Conservation (phyloP, 176 grass and related monocot species). For the Cenchrus purpureus region DNA sequence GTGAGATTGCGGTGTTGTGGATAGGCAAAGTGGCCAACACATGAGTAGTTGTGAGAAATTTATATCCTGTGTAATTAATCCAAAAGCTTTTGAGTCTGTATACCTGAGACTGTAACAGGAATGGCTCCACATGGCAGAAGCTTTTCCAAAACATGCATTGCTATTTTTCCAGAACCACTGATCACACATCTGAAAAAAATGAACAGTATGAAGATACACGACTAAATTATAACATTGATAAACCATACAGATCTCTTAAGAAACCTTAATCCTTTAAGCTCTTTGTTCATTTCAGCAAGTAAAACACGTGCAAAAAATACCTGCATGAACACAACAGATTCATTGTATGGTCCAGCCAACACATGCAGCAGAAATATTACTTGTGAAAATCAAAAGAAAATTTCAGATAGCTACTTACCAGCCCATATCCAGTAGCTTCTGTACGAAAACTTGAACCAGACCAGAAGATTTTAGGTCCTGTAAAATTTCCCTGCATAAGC, state of each 20-base stretch:
- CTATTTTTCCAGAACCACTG: constrained; percentile 98
- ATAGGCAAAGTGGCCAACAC: background rate
- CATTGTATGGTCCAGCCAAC: constrained; percentile 20
- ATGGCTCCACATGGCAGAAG: constrained; percentile 94
- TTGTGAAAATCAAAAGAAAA: constrained; percentile 32
- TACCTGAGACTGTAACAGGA: constrained; percentile 94
- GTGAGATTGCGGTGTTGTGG: background rate
- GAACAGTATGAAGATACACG: constrained; percentile 32
- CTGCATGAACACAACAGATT: constrained; percentile 39
- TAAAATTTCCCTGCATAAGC: constrained; percentile 98
- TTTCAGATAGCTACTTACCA: constrained; percentile 63
- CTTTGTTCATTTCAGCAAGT: constrained; percentile 99
- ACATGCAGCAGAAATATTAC: constrained; percentile 15
- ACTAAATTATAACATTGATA: constrained; percentile 33
- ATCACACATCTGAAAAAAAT: constrained; percentile 78
- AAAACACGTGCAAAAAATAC: constrained; percentile 98
- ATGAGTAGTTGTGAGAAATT: background rate
- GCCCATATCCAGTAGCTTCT: constrained; percentile 98
- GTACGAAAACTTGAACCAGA: constrained; percentile 98
- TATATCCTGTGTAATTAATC: constrained; percentile 32
- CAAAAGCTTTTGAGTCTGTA: constrained; percentile 26
- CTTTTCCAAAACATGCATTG: constrained; percentile 99
- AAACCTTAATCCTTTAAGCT: constrained; percentile 99
- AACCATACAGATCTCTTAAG: constrained; percentile 35
- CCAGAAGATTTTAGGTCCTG: constrained; percentile 99